Evolutionary conservation across 1,139 yeast genomes (phyloP).

Genomic region (Fermentozyma sake): DNA sequence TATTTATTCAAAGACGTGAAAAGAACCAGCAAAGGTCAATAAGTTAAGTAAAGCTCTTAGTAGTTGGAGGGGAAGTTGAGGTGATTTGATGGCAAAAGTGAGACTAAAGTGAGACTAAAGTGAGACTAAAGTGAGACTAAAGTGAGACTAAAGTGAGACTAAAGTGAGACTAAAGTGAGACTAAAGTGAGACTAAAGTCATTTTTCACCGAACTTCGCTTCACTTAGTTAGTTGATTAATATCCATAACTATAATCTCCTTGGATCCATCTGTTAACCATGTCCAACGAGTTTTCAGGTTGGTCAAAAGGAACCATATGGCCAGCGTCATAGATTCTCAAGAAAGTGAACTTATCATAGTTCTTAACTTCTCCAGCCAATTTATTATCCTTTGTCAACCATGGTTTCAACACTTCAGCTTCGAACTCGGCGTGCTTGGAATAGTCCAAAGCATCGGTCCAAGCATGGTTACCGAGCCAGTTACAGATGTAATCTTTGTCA

Average conservation of each 20-base stretch:
- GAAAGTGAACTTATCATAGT: constrained; percentile 52
- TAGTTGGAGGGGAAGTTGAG: too few species aligned
- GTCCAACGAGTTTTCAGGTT: constrained; percentile 67
- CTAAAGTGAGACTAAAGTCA: too few species aligned
- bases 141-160: too few species aligned
- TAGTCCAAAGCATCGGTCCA: constrained; percentile 31
- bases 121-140: too few species aligned
- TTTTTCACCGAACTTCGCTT: too few species aligned
- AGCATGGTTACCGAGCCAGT: constrained; percentile 38
- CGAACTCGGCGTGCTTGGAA: constrained; percentile 22
- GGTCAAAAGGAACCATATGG: constrained; percentile 79
- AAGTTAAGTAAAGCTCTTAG: too few species aligned
- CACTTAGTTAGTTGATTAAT: too few species aligned
- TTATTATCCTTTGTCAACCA: constrained; percentile 41
- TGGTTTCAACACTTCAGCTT: constrained; percentile 27
- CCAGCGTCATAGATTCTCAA: constrained; percentile 64
- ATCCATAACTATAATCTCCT: constrained; percentile 37
- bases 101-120: too few species aligned
- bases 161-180: too few species aligned
- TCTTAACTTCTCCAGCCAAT: constrained; percentile 57
- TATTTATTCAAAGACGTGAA: too few species aligned
- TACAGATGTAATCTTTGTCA: constrained; percentile 37
- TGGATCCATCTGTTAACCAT: constrained; percentile 77
- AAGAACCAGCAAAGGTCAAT: too few species aligned
- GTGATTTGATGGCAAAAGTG: too few species aligned